Percentiles rank a stretch among this genome's conserved stretches.
phyloP scores from a whole-genome alignment of 331 rosid species.

The Acacia concinna region DNA sequence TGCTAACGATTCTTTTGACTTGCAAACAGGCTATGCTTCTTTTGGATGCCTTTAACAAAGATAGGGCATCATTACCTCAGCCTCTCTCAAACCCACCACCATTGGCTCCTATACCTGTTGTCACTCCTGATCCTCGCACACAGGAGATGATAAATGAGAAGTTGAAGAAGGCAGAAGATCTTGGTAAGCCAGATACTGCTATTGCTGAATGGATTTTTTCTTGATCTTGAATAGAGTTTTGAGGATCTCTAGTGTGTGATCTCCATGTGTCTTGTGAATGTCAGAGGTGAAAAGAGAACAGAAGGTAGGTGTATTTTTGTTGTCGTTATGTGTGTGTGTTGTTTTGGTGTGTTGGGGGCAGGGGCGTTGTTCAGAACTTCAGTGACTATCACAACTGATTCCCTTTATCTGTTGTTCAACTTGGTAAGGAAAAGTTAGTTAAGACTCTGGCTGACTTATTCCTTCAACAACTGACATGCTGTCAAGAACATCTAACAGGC shows the following conservation, averaged over 20 bases:
- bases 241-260: not conserved
- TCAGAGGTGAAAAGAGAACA: not conserved
- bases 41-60: slow-evolving; percentile 95
- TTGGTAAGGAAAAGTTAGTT: not conserved
- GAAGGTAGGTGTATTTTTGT: not conserved
- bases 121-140: slow-evolving; percentile 85
- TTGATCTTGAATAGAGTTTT: not conserved
- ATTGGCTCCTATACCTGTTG: slow-evolving; percentile 81
- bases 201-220: not conserved
- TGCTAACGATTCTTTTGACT: slow-evolving; percentile 29
- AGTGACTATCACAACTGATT: not conserved
- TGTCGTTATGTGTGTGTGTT: not conserved
- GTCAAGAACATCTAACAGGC: not conserved
- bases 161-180: slow-evolving; percentile 97
- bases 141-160: slow-evolving; percentile 99
- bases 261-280: not conserved
- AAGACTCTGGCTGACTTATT: not conserved
- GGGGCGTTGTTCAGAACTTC: not conserved
- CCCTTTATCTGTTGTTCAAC: not conserved
- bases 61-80: slow-evolving; percentile 94
- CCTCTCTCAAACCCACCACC: slow-evolving; percentile 93
- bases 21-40: slow-evolving; percentile 78
- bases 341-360: not conserved
- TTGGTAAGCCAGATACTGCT: slow-evolving; percentile 55
- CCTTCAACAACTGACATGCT: not conserved